These are phyloP conservation scores for Tilletia caries DNA, from an alignment of 1,284 basidiomycete species.

Conservation along the genomic window DNA sequence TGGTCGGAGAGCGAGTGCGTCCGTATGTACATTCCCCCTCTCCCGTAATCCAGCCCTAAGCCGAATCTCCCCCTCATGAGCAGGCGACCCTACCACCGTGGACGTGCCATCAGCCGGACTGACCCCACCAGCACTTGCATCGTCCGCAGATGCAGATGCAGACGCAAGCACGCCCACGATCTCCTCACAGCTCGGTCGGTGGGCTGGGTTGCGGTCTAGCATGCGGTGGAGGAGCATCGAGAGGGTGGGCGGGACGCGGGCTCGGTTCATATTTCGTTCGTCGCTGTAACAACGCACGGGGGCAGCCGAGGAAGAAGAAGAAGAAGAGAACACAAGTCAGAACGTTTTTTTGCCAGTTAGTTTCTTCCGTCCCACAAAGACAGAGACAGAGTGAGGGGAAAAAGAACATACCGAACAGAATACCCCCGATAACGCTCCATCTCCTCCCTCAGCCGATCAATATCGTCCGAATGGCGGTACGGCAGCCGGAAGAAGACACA, in stretches of 20 bases:
- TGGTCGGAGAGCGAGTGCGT: too few species aligned
- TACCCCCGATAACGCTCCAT: constrained; percentile 73
- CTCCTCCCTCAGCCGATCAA: constrained; percentile 68
- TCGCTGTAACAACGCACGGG: constrained; percentile 53
- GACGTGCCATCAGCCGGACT: background rate
- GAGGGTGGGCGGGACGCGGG: constrained; percentile 68
- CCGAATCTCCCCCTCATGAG: too few species aligned
- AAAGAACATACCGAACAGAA: constrained; percentile 25
- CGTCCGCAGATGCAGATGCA: background rate
- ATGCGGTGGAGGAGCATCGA: constrained; percentile 70
- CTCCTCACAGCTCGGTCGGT: constrained; percentile 69
- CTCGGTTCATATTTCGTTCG: constrained; percentile 63
- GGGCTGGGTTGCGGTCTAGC: constrained; percentile 63
- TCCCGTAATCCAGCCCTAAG: too few species aligned
- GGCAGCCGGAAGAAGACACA: constrained; percentile 75
- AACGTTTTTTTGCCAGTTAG: too few species aligned
- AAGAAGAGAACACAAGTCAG: too few species aligned
- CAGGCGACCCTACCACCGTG: too few species aligned
- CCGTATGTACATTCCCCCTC: too few species aligned
- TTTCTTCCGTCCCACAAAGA: too few species aligned
- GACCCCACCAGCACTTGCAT: background rate
- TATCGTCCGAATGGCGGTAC: constrained; percentile 58
- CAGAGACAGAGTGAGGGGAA: too few species aligned
- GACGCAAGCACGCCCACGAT: constrained; percentile 56
- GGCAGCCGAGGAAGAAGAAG: background rate